Base-by-base conservation (phyloP, 208 protist genomes). In the Leishmania arabica region DNA sequence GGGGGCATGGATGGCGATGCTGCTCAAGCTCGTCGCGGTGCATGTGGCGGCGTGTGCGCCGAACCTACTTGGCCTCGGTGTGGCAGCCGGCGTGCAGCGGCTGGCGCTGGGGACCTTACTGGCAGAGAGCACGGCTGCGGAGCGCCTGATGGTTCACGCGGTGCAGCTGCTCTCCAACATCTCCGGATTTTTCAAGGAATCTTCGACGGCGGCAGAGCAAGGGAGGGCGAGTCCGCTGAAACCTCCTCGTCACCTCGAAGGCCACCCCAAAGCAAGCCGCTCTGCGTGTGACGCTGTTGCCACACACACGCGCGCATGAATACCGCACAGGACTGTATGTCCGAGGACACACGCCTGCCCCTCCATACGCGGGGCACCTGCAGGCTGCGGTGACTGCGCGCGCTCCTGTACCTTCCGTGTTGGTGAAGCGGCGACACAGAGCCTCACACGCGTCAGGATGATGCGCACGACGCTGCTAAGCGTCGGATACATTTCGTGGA, bases 121-220 rank as follows among this genome's bases (percentile, higher is more conserved):
- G 11, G 51, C 77, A 40, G 82, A 79, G 56, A 85, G 77, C 42
- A 51, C 82, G 81, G 85, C 80, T 24, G 85, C 64, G 82, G 85
- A 47, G 27, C 86, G 84, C 53, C 37, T 86, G 6, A 87, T 85
- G 1, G 7, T 73, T n/a, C 88, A 84, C 24, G 81, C 87, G 3
- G 15, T 90, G 65, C 89, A 91, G 79, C 85, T 86, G 17, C 79
- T 94, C 31, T 83, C 83, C 19, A 90, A 90, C 72, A 60, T 90
- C 31, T 49, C 73, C 4, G 24, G 24, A 21, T 62, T 34, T 40
- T 78, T 81, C 34, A n/a, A 56, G 34, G 24, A 49, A n/a, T 42
- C 31, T 19, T 60, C 3, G 17, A 9, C 24, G 11, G 65, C 24
- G 21, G 19, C 65, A 71, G 19, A 71, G 24, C 37, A 47, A 15